These are phyloP conservation scores for Bruguiera gymnorhiza DNA, from an alignment of 345 rosid species.

Conservation along the genomic window DNA sequence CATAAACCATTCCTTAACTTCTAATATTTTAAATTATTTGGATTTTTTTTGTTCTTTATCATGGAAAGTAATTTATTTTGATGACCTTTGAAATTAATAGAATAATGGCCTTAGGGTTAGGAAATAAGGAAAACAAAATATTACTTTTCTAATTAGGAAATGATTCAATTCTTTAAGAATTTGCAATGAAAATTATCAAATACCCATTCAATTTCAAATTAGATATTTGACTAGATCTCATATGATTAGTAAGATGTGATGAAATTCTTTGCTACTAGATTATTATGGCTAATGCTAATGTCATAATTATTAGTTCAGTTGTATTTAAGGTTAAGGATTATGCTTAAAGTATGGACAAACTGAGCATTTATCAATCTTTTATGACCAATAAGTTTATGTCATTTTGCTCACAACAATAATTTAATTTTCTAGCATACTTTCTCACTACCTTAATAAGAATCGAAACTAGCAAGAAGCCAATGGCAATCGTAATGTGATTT, in stretches of 20 bases:
- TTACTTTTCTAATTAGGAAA: too few species aligned
- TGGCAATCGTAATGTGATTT: conserved; percentile 67
- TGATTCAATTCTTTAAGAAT: too few species aligned
- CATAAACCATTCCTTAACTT: background rate
- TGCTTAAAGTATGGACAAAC: conserved; percentile 59
- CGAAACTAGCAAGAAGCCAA: conserved; percentile 84
- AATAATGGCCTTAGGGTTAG: too few species aligned
- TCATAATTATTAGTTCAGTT: conserved; percentile 82
- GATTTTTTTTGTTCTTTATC: too few species aligned
- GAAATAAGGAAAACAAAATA: too few species aligned
- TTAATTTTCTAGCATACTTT: conserved; percentile 7
- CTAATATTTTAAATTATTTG: background rate
- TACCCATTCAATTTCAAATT: too few species aligned
- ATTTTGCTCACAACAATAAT: background rate
- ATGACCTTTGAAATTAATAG: too few species aligned
- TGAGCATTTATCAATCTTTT: background rate
- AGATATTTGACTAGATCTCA: too few species aligned
- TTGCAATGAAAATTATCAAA: too few species aligned
- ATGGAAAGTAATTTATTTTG: too few species aligned
- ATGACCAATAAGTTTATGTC: background rate
- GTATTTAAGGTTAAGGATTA: conserved; percentile 95
- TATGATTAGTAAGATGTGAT: background rate
- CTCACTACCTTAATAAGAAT: conserved; percentile 78
- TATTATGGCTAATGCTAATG: conserved; percentile 90
- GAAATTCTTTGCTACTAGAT: conserved; percentile 42